Evolutionary conservation across 805 yeast genomes (phyloP).

Genomic region (Yarrowia sp.): DNA sequence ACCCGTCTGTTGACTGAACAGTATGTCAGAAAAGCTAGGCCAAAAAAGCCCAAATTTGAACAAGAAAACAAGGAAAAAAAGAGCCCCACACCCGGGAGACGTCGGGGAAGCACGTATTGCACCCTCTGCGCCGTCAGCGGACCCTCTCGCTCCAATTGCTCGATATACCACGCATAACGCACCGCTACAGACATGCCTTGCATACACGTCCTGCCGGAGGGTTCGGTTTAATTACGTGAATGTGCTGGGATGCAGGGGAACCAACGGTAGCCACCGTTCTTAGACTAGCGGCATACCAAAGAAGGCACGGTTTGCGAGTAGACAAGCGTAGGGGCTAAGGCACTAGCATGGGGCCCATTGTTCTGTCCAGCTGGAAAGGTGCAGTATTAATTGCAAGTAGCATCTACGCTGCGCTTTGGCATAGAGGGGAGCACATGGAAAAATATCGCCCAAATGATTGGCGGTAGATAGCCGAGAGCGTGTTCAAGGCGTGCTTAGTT

Average conservation of each 20-base stretch:
- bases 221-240: slow-evolving; percentile 1
- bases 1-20: too few relatives aligned
- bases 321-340: neutral
- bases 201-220: neutral
- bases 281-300: neutral
- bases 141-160: too few relatives aligned
- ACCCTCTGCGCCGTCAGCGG: too few relatives aligned
- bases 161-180: too few relatives aligned
- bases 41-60: too few relatives aligned
- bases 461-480: neutral
- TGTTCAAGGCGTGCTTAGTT: neutral
- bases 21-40: too few relatives aligned
- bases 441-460: neutral
- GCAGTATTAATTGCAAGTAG: neutral
- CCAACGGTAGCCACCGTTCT: neutral
- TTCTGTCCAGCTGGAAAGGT: neutral
- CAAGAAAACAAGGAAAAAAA: too few relatives aligned
- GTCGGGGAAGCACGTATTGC: too few relatives aligned
- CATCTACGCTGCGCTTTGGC: neutral
- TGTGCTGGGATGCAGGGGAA: neutral
- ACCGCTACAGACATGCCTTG: neutral
- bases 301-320: neutral
- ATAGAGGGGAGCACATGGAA: neutral
- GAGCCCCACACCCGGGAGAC: too few relatives aligned
- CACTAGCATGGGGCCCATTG: neutral